Conservation (phyloP, 2,329 filamentous ascomycete genomes). For the Clathrospora elynae region DNA sequence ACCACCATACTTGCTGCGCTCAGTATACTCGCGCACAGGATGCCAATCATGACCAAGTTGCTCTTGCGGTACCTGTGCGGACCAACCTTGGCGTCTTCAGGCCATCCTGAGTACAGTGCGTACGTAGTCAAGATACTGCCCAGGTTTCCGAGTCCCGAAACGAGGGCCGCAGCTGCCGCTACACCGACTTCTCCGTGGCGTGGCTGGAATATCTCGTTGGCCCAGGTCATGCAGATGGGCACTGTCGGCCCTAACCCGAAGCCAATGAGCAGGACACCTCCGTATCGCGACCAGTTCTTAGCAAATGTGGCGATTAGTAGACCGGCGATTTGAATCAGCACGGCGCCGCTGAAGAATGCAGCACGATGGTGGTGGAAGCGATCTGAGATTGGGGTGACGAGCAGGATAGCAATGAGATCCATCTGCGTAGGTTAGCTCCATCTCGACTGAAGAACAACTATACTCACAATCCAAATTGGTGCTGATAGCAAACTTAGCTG, state of each 20-base stretch:
- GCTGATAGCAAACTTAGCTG: constrained; percentile 82
- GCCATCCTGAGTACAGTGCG: constrained; percentile 86
- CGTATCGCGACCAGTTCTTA: constrained; percentile 82
- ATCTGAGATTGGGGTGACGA: constrained; percentile 84
- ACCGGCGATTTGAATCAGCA: constrained; percentile 79
- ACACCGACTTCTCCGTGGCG: constrained; percentile 91
- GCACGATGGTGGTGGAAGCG: constrained; percentile 81
- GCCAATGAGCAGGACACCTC: constrained; percentile 85
- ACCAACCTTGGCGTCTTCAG: constrained; percentile 67
- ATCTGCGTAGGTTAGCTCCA: constrained; percentile 58
- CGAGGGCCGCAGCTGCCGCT: constrained; percentile 80
- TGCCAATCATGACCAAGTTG: constrained; percentile 87
- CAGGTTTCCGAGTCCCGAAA: constrained; percentile 84
- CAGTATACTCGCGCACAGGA: constrained; percentile 76
- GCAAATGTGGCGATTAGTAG: constrained; percentile 80
- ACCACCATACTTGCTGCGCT: constrained; percentile 72
- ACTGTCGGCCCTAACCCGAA: constrained; percentile 91
- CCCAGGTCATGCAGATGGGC: constrained; percentile 94
- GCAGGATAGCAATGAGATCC: constrained; percentile 84
- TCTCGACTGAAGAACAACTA: not conserved
- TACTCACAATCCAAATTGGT: constrained; percentile 85
- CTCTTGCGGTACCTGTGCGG: constrained; percentile 77
- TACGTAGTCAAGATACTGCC: constrained; percentile 88
- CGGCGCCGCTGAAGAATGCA: constrained; percentile 78
- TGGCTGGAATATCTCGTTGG: constrained; percentile 84